These are phyloP conservation scores for Hypsizygus ulmarius DNA, from an alignment of 1,284 basidiomycete genomes.

Conservation along the genomic window DNA sequence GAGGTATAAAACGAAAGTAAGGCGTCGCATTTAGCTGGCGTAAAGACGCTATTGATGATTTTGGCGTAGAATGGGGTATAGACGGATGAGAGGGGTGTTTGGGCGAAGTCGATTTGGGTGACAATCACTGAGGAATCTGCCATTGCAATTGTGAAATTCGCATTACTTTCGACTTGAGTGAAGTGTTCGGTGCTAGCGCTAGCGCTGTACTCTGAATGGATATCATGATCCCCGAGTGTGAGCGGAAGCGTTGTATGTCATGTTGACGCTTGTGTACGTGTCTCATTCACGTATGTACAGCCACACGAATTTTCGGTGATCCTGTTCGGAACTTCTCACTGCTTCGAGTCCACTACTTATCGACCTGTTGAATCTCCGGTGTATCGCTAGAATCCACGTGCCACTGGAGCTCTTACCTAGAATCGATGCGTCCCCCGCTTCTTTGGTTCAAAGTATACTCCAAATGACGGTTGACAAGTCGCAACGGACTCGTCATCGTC, in stretches of 20 bases:
- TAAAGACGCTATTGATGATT: conserved; percentile 35
- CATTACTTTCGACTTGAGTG: neutral
- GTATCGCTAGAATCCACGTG: no score
- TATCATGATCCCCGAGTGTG: neutral
- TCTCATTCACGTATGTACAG: neutral
- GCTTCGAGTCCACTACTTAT: no score
- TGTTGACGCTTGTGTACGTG: conserved; percentile 12
- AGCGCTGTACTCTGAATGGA: neutral
- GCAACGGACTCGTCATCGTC: no score
- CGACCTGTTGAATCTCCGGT: no score
- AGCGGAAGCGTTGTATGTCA: neutral
- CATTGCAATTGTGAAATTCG: neutral
- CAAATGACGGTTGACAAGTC: no score
- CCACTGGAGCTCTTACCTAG: no score
- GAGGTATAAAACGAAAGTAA: conserved; percentile 26
- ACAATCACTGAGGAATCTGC: neutral
- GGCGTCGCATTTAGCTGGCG: conserved; percentile 30
- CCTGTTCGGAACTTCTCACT: no score
- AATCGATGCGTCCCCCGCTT: no score
- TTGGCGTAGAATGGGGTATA: conserved; percentile 36
- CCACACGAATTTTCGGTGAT: no score
- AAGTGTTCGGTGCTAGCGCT: neutral
- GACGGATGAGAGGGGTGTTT: conserved; percentile 25
- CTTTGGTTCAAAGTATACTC: no score
- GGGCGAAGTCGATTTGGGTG: conserved; percentile 31